Base-by-base conservation (phyloP, 1,284 basidiomycete genomes). In the Sutorius eximius region DNA sequence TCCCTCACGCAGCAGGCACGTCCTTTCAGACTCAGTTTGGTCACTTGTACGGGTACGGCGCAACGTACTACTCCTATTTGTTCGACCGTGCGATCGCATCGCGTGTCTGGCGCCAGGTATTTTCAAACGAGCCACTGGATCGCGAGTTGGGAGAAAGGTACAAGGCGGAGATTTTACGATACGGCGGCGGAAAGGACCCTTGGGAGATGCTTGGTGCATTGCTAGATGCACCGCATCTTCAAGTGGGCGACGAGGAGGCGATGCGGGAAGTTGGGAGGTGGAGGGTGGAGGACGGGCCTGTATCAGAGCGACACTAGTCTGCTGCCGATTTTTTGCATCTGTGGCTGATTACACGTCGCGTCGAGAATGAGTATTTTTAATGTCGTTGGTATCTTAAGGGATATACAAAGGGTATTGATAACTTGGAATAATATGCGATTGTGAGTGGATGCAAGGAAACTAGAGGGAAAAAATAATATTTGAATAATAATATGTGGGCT, bases 61-160 rank as follows among this genome's bases (percentile, higher is more conserved):
- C 95, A 10, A 97, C 93, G 1, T 99, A 99, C 73, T 99, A 99
- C 68, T 95, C 93, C 15, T 99, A 99, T 71, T 79, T 98, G 8
- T 94, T 99, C 61, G 97, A 98, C 65, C 84, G 95, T 5, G 94
- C 94, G 3, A 97, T 99, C 57, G 96, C 97, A 0, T 90, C 91
- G 12, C 83, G 90, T 37, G 86, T 98, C 1, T 99, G 93, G 90
- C 73, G 77, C 12, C 79, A 85, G 18, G 76, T 97, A 0, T 98
- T 99, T 65, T 74, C 75, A 2, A 57, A 60, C 1, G 76, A 87
- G 43, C 89, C 90, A 0, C 70, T 94, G 18, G 78, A 79, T 56
- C 74, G 85, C 30, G 80, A 76, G 55, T 77, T 76, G 45, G 91
- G 96, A 0, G 93, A 98, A 65, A 81, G 77, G 69, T 91, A 90